phyloP scores from a whole-genome alignment of 257 asterid genomes.

The Nicotiana tomentosiformis region DNA sequence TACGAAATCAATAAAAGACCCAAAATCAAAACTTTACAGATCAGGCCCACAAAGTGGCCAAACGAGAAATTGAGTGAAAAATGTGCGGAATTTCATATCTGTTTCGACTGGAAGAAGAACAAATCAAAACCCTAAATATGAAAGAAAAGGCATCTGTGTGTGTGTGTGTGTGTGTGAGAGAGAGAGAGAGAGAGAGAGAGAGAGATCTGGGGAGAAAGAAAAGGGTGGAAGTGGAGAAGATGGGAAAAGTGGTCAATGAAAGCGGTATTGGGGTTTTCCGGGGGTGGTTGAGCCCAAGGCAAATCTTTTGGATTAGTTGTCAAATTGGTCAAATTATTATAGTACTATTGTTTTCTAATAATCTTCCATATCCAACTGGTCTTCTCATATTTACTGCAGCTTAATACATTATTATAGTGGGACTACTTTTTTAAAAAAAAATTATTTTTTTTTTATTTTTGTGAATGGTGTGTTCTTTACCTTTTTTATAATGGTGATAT shows the following conservation, averaged over 20 bases:
- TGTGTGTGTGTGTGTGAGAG: not conserved
- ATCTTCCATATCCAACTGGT: not conserved
- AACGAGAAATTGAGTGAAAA: not conserved
- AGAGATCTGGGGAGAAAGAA: conserved; percentile 16
- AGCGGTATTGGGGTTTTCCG: conserved; percentile 7
- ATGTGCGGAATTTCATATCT: not conserved
- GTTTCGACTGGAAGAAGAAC: not conserved
- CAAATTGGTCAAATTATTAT: not conserved
- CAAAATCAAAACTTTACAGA: not conserved
- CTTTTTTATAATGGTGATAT: no score
- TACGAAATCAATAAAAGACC: not conserved
- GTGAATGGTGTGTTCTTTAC: no score
- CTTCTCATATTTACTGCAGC: not conserved
- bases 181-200: not conserved
- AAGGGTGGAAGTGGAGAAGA: not conserved
- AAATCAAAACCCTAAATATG: not conserved
- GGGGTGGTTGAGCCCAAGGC: not conserved
- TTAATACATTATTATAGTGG: no score
- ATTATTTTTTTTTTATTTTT: no score
- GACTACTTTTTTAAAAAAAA: no score
- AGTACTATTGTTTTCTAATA: not conserved
- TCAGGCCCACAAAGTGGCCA: not conserved
- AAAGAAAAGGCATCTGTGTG: not conserved
- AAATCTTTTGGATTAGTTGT: not conserved
- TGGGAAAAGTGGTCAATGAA: conserved; percentile 5